Evolutionary conservation across 2,329 filamentous ascomycete species (phyloP).

Genomic region (Dactylellina cionopaga): DNA sequence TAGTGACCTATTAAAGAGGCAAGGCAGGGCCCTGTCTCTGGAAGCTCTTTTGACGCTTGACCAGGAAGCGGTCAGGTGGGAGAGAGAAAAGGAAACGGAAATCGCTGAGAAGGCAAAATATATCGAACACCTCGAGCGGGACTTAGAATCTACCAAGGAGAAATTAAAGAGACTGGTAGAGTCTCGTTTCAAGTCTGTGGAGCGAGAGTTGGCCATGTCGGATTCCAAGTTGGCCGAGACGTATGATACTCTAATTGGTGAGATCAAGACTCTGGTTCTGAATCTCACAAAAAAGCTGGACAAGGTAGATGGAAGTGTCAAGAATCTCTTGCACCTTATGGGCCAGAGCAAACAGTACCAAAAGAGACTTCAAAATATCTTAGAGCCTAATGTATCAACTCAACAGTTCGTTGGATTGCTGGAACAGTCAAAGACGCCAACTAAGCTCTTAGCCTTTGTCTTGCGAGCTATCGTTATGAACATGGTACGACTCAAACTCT

Average conservation of each 20-base stretch:
- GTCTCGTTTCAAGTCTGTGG: conserved; percentile 45
- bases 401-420: conserved; percentile 19
- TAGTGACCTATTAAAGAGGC: conserved; percentile 30
- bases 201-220: conserved; percentile 28
- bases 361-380: conserved; percentile 15
- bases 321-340: conserved; percentile 19
- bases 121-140: conserved; percentile 16
- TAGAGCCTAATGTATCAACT: conserved; percentile 28
- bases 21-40: conserved; percentile 20
- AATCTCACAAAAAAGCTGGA: conserved; percentile 28
- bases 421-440: conserved; percentile 29
- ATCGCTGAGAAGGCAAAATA: conserved; percentile 20
- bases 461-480: conserved; percentile 39
- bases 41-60: conserved; percentile 29
- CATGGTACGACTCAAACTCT: conserved; percentile 32
- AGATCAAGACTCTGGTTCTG: conserved; percentile 32
- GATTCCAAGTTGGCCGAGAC: conserved; percentile 31
- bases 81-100: conserved; percentile 17
- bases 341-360: conserved; percentile 23
- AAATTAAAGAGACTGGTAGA: conserved; percentile 34
- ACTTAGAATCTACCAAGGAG: conserved; percentile 33
- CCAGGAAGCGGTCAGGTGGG: conserved; percentile 20
- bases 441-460: conserved; percentile 32
- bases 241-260: conserved; percentile 23
- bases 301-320: conserved; percentile 8